Conservation (phyloP, 352 stramenopile genomes). For the Plasmopara muralis region DNA sequence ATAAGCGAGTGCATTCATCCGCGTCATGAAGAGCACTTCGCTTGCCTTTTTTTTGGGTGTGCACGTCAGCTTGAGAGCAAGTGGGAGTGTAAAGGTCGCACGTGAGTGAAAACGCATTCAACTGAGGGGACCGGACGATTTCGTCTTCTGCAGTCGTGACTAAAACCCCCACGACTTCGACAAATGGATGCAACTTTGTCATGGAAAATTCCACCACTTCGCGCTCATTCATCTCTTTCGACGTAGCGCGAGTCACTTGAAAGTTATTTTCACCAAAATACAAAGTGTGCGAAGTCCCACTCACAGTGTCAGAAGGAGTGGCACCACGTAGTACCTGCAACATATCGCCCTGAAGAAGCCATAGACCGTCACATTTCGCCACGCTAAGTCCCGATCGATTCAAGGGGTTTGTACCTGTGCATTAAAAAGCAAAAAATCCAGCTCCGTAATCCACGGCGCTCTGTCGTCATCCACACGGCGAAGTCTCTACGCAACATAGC, state of each 20-base stretch:
- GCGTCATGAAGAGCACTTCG: constrained; percentile 17
- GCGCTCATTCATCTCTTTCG: constrained; percentile 38
- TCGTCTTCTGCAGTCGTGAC: constrained; percentile 44
- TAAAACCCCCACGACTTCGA: constrained; percentile 43
- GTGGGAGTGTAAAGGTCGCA: constrained; percentile 30
- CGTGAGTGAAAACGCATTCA: constrained; percentile 43
- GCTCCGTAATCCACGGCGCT: constrained; percentile 39
- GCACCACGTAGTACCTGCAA: constrained; percentile 35
- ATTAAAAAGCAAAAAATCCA: constrained; percentile 48
- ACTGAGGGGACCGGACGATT: constrained; percentile 31
- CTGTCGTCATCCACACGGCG: constrained; percentile 26
- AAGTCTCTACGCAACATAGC: constrained; percentile 21
- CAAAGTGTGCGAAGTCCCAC: neutral
- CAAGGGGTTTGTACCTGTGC: constrained; percentile 26
- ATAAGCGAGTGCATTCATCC: constrained; percentile 20
- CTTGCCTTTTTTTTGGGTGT: constrained; percentile 22
- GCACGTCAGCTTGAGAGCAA: constrained; percentile 19
- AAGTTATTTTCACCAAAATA: constrained; percentile 37
- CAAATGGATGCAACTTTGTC: constrained; percentile 33
- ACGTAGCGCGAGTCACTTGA: constrained; percentile 23
- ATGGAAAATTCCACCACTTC: constrained; percentile 36
- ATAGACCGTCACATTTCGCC: neutral
- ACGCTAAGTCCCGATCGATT: neutral
- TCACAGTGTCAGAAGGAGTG: constrained; percentile 3
- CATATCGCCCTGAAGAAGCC: constrained; percentile 26